Evolutionary conservation across 441 rosid species (phyloP).

Genomic region (Codiaeum variegatum): DNA sequence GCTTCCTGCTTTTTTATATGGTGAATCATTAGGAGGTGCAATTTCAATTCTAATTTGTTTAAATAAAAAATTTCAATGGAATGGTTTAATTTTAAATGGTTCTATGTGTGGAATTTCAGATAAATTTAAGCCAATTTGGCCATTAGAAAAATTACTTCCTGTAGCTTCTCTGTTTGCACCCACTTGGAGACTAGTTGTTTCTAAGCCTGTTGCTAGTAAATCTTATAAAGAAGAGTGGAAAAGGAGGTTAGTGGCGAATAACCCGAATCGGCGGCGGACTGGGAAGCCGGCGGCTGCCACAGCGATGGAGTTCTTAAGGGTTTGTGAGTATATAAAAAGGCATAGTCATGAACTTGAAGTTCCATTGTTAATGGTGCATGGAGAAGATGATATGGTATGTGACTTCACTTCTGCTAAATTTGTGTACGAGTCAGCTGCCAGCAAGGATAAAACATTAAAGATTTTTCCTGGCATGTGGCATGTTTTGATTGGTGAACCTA

Average conservation of each 20-base stretch:
- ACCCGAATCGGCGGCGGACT: constrained; percentile 19
- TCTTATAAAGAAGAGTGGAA: constrained; percentile 33
- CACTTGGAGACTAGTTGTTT: constrained; percentile 20
- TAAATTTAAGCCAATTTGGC: constrained; percentile 33
- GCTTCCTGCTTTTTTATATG: constrained; percentile 31
- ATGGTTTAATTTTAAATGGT: constrained; percentile 32
- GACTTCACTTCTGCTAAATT: constrained; percentile 20
- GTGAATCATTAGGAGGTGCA: constrained; percentile 38
- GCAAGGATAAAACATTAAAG: constrained; percentile 29
- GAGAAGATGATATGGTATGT: constrained; percentile 28
- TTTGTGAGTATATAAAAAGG: constrained; percentile 24
- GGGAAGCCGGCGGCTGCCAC: constrained; percentile 32
- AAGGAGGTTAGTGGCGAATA: constrained; percentile 20
- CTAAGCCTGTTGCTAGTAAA: constrained; percentile 23
- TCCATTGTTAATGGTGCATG: constrained; percentile 30
- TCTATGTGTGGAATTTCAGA: constrained; percentile 36
- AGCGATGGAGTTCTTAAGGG: constrained; percentile 28
- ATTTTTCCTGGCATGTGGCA: constrained; percentile 34
- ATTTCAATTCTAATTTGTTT: constrained; percentile 23
- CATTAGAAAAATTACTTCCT: constrained; percentile 29
- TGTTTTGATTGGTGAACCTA: constrained; percentile 26
- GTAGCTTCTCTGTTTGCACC: constrained; percentile 29
- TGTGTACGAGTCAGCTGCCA: constrained; percentile 25
- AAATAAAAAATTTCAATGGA: constrained; percentile 24
- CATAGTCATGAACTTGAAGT: constrained; percentile 25